A percentile compares a stretch with the other conserved stretches of the same genome.
phyloP scores from a whole-genome alignment of 2,329 filamentous ascomycete species.

The Chrysoporthe puriensis region DNA sequence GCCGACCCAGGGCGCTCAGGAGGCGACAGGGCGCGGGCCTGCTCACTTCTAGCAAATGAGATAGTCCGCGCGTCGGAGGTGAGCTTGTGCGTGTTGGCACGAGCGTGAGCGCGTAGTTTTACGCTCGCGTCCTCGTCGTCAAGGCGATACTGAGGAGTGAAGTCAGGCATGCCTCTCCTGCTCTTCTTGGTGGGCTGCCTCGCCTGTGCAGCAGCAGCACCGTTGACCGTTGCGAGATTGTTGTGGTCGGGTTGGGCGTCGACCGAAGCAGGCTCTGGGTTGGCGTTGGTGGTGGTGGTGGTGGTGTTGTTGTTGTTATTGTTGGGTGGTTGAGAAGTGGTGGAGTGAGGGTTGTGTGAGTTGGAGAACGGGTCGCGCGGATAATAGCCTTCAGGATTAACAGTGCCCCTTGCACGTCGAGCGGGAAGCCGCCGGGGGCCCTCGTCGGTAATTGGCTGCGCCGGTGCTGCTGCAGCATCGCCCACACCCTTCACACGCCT shows the following conservation, averaged over 20 bases:
- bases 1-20: conserved; percentile 15
- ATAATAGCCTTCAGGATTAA: conserved; percentile 19
- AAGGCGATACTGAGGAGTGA: conserved; percentile 24
- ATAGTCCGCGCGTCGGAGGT: conserved; percentile 18
- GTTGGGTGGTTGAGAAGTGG: conserved; percentile 6
- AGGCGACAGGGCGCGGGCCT: conserved; percentile 8
- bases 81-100: conserved; percentile 18
- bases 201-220: neutral
- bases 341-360: conserved; percentile 25
- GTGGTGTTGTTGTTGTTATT: conserved; percentile 29
- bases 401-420: conserved; percentile 22
- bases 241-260: conserved; percentile 21
- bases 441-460: conserved; percentile 26
- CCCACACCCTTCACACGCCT: conserved; percentile 7
- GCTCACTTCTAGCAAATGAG: conserved; percentile 23
- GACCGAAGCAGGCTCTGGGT: neutral
- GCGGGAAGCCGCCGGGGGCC: conserved; percentile 27
- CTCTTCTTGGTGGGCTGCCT: conserved; percentile 23
- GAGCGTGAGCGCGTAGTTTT: conserved; percentile 18
- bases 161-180: conserved; percentile 27
- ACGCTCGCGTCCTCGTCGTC: conserved; percentile 21
- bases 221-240: conserved; percentile 9
- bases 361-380: conserved; percentile 21
- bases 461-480: conserved; percentile 17
- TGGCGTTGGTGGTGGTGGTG: conserved; percentile 23